Evolutionary conservation across 2,329 filamentous ascomycete genomes (phyloP), one percentile per base, ranked within the genome.

Genomic region (Aspergillus sp.): DNA sequence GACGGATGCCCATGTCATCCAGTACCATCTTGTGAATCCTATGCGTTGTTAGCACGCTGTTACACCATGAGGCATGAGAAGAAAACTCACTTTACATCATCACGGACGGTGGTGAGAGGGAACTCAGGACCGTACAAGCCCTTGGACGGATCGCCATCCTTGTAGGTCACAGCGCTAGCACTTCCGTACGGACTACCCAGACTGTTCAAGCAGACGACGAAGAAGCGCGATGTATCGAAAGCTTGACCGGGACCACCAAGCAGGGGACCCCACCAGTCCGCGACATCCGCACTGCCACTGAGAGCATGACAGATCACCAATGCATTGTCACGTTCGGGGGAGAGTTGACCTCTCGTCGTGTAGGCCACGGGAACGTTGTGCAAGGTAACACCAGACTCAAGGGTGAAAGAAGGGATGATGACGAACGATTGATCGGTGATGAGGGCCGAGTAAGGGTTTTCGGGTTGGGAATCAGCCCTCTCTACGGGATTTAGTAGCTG

Each of bases 51-150:
- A 71, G 59, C 23, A 15, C n/a, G 13, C 9, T 13, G 5, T n/a
- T 5, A 13, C 7, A 39, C 7, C 25, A 17, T 13, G 2, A 5
- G 25, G 23, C 1, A 32, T 9, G 39, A 19, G 15, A 21, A 54
- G 2, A 8, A 15, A 8, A 65, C 89, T 80, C 79, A 95, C 91
- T 91, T 92, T 56, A 98, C 94, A 79, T 99, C 95, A 74, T 99
- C 95, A 66, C 94, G 85, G 65, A 99, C 91, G 0, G 95, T 98
- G 1, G 95, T 97, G 65, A 99, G 80, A 50, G 95, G 95, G 68
- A 99, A 99, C 72, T 99, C 95, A 1, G 95, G 95, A 0, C 95
- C 95, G 72, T 99, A 99, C 68, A 86, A 85, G 17, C 87, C 92
- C 64, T 91, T 87, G 55, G 81, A 81, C 15, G 84, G 79, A 69